Conservation (phyloP, 495 filamentous ascomycete species). For the Podospora appendiculata region DNA sequence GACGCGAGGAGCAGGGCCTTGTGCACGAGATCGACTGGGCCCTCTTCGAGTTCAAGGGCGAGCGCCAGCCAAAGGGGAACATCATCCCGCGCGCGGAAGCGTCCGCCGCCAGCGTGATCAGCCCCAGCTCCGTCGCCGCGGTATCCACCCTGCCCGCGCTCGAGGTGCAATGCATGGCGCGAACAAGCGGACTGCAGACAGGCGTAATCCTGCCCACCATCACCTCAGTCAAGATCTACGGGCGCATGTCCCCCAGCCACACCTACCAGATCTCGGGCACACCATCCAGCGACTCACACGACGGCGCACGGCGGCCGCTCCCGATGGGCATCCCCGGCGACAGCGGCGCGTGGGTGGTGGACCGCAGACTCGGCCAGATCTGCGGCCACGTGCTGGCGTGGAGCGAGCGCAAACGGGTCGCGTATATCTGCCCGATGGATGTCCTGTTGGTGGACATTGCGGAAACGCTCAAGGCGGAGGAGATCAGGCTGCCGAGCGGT, state of each 20-base stretch:
- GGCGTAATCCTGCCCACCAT: slow-evolving; percentile 69
- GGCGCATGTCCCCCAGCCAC: slow-evolving; percentile 68
- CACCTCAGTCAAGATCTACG: slow-evolving; percentile 73
- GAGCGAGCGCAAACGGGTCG: slow-evolving; percentile 63
- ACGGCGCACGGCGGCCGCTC: slow-evolving; percentile 8
- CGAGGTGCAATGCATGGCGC: slow-evolving; percentile 81
- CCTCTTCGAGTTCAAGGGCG: slow-evolving; percentile 69
- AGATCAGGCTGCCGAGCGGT: slow-evolving; percentile 45
- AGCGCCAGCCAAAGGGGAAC: slow-evolving; percentile 65
- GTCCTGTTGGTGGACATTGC: slow-evolving; percentile 79
- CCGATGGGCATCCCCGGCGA: slow-evolving; percentile 71
- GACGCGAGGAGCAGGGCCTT: slow-evolving; percentile 52
- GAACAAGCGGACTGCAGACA: slow-evolving; percentile 75
- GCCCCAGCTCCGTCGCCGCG: slow-evolving; percentile 36
- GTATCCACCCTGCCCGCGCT: slow-evolving; percentile 53
- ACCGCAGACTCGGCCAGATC: slow-evolving; percentile 68
- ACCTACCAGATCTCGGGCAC: slow-evolving; percentile 62
- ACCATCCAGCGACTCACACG: slow-evolving; percentile 27
- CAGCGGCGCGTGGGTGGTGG: slow-evolving; percentile 88
- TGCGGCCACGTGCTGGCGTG: slow-evolving; percentile 88
- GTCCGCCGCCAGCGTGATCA: slow-evolving; percentile 13
- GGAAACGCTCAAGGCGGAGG: slow-evolving; percentile 54
- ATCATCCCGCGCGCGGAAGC: slow-evolving; percentile 39
- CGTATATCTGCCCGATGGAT: slow-evolving; percentile 94
- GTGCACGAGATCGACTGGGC: slow-evolving; percentile 97